Evolutionary conservation across 257 asterid species (phyloP).

Genomic region (Solanum lycopersicoides): DNA sequence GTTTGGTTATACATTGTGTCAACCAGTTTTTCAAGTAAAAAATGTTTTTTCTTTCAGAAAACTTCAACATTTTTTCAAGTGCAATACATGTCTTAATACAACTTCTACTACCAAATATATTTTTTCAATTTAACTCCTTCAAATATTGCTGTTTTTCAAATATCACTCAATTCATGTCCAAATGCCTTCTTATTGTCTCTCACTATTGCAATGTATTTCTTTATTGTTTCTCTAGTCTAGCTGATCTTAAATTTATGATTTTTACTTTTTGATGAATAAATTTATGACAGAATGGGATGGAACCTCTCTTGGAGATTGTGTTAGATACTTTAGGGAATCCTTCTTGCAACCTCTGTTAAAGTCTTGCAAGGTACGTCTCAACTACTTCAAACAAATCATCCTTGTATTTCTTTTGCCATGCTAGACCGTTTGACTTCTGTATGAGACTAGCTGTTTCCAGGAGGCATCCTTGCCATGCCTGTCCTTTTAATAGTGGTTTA

Average conservation of each 20-base stretch:
- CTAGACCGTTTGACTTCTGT: background rate
- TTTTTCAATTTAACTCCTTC: background rate
- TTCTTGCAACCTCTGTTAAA: constrained; percentile 81
- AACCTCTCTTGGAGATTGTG: constrained; percentile 63
- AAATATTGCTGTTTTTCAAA: background rate
- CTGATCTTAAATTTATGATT: background rate
- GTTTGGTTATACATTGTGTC: background rate
- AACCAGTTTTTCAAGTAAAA: background rate
- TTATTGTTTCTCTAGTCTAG: background rate
- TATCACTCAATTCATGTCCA: background rate
- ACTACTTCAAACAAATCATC: background rate
- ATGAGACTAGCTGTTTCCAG: background rate
- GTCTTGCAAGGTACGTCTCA: constrained; percentile 75
- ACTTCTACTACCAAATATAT: background rate
- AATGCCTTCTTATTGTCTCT: background rate
- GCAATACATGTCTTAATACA: background rate
- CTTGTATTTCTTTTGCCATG: background rate
- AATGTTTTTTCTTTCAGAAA: background rate
- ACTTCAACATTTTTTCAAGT: background rate
- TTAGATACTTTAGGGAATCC: constrained; percentile 60
- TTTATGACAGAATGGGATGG: constrained; percentile 56
- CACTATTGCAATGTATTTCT: background rate
- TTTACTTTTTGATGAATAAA: background rate
- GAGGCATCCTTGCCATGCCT: background rate
- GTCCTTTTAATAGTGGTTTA: background rate